Percentiles rank a stretch among this genome's conserved stretches.
Conservation (phyloP, 257 asterid species). For the Plectranthus barbatus region DNA sequence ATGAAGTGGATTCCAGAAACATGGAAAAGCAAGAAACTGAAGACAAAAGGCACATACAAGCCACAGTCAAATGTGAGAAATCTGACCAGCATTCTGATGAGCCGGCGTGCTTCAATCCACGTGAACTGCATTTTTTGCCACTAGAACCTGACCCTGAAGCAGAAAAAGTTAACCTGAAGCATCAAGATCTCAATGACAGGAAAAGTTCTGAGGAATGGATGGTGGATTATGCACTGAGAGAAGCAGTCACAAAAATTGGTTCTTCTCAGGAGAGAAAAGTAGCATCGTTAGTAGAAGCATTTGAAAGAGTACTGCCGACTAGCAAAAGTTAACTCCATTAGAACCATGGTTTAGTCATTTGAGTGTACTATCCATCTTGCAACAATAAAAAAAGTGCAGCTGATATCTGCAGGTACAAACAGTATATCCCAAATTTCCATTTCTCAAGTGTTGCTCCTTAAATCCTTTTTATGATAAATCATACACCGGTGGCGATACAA, state of each 20-base stretch:
- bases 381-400: slow-evolving; percentile 10
- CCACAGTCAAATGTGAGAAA: slow-evolving; percentile 13
- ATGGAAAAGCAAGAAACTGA: neutral
- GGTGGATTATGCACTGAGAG: slow-evolving; percentile 54
- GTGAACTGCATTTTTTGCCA: slow-evolving; percentile 39
- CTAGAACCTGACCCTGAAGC: slow-evolving; percentile 36
- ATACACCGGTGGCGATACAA: too few species aligned
- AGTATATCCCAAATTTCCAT: too few species aligned
- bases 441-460: too few species aligned
- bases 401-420: too few species aligned
- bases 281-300: slow-evolving; percentile 53
- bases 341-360: neutral
- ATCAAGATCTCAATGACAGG: slow-evolving; percentile 39
- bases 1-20: neutral
- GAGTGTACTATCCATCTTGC: slow-evolving; percentile 6
- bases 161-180: slow-evolving; percentile 53
- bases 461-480: too few species aligned
- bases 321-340: slow-evolving; percentile 10
- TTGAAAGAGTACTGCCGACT: slow-evolving; percentile 47
- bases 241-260: slow-evolving; percentile 37
- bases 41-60: neutral
- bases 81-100: slow-evolving; percentile 20
- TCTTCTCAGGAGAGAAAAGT: slow-evolving; percentile 48
- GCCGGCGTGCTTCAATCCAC: slow-evolving; percentile 33
- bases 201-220: slow-evolving; percentile 63